Evolutionary conservation across 1,284 basidiomycete species (phyloP), one percentile per base, ranked within the genome.

Genomic region (Tremellales sp.): DNA sequence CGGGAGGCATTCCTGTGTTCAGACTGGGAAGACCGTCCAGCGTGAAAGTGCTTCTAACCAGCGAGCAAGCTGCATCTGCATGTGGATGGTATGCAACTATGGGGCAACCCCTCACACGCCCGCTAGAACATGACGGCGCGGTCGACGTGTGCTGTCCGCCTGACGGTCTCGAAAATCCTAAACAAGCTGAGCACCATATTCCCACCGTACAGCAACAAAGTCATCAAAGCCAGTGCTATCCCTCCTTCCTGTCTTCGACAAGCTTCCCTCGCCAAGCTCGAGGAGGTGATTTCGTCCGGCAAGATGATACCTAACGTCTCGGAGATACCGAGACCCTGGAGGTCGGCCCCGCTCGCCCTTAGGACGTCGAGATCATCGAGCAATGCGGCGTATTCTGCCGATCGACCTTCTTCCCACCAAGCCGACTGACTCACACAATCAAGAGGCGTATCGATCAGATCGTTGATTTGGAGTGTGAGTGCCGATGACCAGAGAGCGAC

Each of bases 361-460:
- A 23, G 33, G 29, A 45, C 24, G 7, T 27, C 31, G 25, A 58
- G 40, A 13, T 54, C 48, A 6, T 45, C 50, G 4, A 66, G 31
- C 3, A 66, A 47, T n/a, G 33, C 13, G 3, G 52, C 51, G 39
- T 67, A 67, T 13, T 51, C 43, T 2, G 40, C 11, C 10, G 46
- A 46, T 19, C 62, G 37, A n/a, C 54, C 57, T 13, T 40, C 19
- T 40, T 54, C 35, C 73, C 73, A 72, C 70, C 70, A 71, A 8
- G 70, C 62, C 3, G 50, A 57, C 24, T 53, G 60, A 6, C 61
- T 27, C 2, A 70, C 67, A 56, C 80, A 81, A 43, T 75, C 63
- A 39, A 80, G 66, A 4, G 78, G 75, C n/a, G 78, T 78, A 15
- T 77, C 77, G 52, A 80, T 77, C 59, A 78, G 76, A 60, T 81